Evolutionary conservation across 2,329 filamentous ascomycete species (phyloP).

Genomic region (Ceratocystis alfenasii): DNA sequence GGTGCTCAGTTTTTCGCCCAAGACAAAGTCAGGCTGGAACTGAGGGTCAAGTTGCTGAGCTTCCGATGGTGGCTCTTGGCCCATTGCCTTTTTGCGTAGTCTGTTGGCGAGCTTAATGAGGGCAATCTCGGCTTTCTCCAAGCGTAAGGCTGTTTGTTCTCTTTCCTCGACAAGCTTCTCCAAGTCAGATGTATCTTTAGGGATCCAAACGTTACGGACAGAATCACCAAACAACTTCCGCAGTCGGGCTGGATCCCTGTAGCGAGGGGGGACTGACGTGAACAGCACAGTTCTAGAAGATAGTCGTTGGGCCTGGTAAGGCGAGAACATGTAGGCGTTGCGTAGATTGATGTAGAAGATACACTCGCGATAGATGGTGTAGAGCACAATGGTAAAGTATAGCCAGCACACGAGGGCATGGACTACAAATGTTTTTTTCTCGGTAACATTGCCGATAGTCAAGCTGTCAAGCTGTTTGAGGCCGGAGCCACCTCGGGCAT

Average conservation of each 20-base stretch:
- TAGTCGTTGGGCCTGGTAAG: constrained; percentile 68
- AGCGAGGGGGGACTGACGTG: constrained; percentile 67
- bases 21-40: constrained; percentile 13
- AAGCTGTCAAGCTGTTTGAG: constrained; percentile 48
- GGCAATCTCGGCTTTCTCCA: constrained; percentile 73
- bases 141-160: constrained; percentile 59
- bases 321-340: constrained; percentile 84
- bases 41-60: constrained; percentile 11
- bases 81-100: constrained; percentile 41
- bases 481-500: constrained; percentile 63
- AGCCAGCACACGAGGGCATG: constrained; percentile 71
- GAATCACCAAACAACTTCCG: constrained; percentile 64
- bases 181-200: constrained; percentile 60
- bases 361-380: constrained; percentile 76
- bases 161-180: constrained; percentile 66
- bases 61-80: constrained; percentile 5
- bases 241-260: constrained; percentile 61
- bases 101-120: constrained; percentile 64
- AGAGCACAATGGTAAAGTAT: constrained; percentile 80
- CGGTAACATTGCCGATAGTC: constrained; percentile 38
- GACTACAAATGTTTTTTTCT: constrained; percentile 59
- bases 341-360: constrained; percentile 90
- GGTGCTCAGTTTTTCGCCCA: constrained; percentile 12
- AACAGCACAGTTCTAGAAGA: constrained; percentile 91
- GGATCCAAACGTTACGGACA: constrained; percentile 75